phyloP scores from a whole-genome alignment of 805 yeast species.

The Saccharomyces eubayanus region DNA sequence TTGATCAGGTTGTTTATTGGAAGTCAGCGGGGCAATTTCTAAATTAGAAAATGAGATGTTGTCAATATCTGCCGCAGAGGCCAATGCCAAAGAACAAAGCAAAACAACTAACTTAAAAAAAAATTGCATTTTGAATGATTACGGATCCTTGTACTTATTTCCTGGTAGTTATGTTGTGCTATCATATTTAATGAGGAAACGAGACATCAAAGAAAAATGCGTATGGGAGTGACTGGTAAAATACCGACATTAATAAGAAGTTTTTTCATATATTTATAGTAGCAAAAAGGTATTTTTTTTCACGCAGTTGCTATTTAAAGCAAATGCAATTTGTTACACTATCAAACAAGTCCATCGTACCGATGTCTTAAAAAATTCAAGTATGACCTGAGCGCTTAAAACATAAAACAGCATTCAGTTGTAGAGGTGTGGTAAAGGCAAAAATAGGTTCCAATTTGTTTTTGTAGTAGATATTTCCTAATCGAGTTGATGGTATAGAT shows the following conservation, averaged over 20 bases:
- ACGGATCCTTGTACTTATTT: background rate
- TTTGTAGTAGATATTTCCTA: background rate
- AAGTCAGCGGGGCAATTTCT: conserved; percentile 8
- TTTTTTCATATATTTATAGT: background rate
- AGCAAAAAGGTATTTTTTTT: background rate
- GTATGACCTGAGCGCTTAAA: background rate
- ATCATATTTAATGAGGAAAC: no score
- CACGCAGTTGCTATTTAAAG: background rate
- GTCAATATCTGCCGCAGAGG: conserved; percentile 9
- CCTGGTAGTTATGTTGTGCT: background rate
- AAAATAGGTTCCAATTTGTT: background rate
- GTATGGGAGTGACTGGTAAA: background rate
- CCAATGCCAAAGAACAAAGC: background rate
- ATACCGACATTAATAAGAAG: background rate
- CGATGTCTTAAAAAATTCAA: background rate
- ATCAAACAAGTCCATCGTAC: background rate
- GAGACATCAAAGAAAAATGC: background rate
- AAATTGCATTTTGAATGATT: background rate
- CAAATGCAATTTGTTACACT: background rate
- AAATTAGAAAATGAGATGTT: conserved; percentile 10
- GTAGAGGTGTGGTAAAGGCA: background rate
- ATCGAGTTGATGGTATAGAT: background rate
- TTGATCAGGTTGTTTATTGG: conserved; percentile 20
- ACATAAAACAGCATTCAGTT: background rate
- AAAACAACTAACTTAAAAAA: background rate